Evolutionary conservation across 495 filamentous ascomycete species (phyloP), one percentile per base, ranked within the genome.

Genomic region (Amphirosellinia nigrospora): DNA sequence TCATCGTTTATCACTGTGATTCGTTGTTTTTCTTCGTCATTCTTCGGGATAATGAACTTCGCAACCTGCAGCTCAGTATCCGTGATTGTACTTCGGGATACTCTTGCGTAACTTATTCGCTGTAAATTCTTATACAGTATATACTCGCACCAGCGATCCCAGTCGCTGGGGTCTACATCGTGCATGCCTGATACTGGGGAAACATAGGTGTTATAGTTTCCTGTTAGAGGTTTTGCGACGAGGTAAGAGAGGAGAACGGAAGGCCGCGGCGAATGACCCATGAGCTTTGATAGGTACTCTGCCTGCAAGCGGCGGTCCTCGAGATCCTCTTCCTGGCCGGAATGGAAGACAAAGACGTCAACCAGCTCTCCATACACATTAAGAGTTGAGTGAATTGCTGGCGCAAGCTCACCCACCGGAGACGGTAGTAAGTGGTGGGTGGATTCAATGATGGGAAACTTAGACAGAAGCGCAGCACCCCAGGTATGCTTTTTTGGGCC

Each of bases 131-230:
- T 97, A 84, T 92, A 99, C 62, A 99, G 84, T 71, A 99, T 96
- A 76, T 99, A 99, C 84, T 99, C 96, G 82, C 96, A 99, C 96
- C 96, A 99, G 67, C 96, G 83, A 80, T 99, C 96, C 94, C 93
- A 97, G 76, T 99, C 96, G 16, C 85, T 91, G 10, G 89, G 87
- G 73, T 99, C 96, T 63, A 99, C 96, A 75, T 99, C 96, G 73
- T 91, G 89, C 96, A 99, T 99, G 26, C 93, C 91, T 68, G 91
- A 95, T 56, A 83, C 77, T 28, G 95, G 89, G 55, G 93, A 91
- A 34, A 99, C 96, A 75, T 97, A 98, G 1, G 89, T 97, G 79
- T 98, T 96, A 84, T 99, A 99, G 77, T 98, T 98, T 28, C 96
- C 96, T 82, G 97, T 83, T 43, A 90, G 85, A 0, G 96, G 96